A percentile compares a stretch with the other conserved stretches of the same genome.
These are phyloP conservation scores for Poa pratensis DNA, from an alignment of 176 grass and related monocot species.

Conservation along the genomic window DNA sequence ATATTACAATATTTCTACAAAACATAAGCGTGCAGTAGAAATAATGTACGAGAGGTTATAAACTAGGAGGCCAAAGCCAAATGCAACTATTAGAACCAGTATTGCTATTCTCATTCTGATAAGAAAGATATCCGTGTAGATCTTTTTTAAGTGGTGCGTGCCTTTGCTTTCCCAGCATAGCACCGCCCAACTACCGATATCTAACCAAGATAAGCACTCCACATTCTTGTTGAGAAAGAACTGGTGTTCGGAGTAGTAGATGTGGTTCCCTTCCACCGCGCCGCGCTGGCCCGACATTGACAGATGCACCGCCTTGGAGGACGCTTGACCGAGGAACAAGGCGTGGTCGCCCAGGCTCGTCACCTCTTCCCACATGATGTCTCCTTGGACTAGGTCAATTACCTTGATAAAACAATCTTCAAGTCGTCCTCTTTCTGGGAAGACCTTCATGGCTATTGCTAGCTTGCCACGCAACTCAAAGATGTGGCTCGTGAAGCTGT, in stretches of 20 bases:
- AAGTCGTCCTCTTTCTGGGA: neutral
- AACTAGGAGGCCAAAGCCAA: neutral
- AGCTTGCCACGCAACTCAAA: slow-evolving; percentile 10
- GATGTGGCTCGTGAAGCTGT: neutral
- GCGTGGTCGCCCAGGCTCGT: neutral
- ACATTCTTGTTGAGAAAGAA: no score
- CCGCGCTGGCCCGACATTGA: neutral
- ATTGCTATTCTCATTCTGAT: neutral
- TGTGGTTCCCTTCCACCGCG: neutral
- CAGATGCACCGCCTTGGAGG: neutral
- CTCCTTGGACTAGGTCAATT: neutral
- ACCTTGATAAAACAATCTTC: neutral
- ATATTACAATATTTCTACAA: no score
- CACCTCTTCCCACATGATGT: neutral
- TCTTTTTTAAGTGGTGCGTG: neutral
- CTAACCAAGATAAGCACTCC: neutral
- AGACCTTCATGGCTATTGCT: neutral
- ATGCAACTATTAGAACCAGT: neutral
- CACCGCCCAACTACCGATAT: neutral
- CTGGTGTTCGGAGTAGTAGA: neutral
- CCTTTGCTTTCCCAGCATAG: neutral
- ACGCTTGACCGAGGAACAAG: neutral
- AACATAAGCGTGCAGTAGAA: no score
- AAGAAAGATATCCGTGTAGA: neutral
- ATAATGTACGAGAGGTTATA: neutral